Base-by-base conservation (phyloP, 2,329 filamentous ascomycete species). In the Alternaria metachromatica region DNA sequence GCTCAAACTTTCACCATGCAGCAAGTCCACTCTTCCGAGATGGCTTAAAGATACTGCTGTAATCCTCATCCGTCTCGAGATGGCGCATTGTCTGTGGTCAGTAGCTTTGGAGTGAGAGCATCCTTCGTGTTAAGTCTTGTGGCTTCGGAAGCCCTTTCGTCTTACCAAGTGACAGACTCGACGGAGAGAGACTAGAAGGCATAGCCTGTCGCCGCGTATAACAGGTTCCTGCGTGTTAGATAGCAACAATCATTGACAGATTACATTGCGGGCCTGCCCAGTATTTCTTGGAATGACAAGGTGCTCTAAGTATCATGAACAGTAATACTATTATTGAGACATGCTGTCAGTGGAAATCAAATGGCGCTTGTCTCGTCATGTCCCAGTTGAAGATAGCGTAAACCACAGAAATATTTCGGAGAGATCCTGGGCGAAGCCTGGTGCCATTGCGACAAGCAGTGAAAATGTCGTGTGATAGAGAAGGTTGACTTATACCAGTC, bases 401-500 rank as follows among this genome's bases (percentile, higher is more conserved):
- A 18, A 1, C 3, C 15, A 41, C 15, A 5, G 3, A 18, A 3
- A 3, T 2, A 18, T 18, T 4, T 3, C 2, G 3, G 5, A 1
- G n/a, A 41, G 0, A 41, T 6, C 6, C 37, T 41, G 37, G 5
- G n/a, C n/a, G 2, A 0, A n/a, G 33, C 37, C 37, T 18, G 37
- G 0, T 18, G 0, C 37, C 4, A 41, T 6, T 0, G n/a, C 3
- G n/a, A 2, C 37, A 10, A 18, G 37, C 9, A 41, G 37, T 41
- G n/a, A 51, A 51, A 23, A n/a, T 20, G 5, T 26, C 8, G 9
- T 33, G 49, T 12, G 28, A n/a, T 5, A 46, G 10, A 18, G 23
- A 7, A 7, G 12, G 37, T 5, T 11, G 12, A n/a, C 28, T 51
- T 51, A 28, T 41, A 18, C 0, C 37, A 41, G 9, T 23, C 12